These are phyloP conservation scores for Cyclotella baltica DNA, from an alignment of 108 stramenopile species.

Conservation along the genomic window DNA sequence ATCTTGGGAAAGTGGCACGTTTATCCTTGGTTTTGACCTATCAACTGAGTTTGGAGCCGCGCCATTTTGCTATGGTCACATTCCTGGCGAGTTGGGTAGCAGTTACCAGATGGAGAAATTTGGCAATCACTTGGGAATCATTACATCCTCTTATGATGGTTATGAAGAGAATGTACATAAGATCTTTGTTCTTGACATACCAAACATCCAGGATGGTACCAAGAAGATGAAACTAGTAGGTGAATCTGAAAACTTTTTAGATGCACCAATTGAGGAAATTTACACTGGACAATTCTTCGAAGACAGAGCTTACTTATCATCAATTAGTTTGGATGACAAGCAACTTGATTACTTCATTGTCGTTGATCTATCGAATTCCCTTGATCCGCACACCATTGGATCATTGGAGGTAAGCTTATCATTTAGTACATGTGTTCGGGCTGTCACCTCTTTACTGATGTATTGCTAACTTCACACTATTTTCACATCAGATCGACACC, in stretches of 20 bases:
- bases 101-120: slow-evolving; percentile 10
- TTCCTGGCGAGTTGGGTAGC: slow-evolving; percentile 4
- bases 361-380: background rate
- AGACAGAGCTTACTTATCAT: background rate
- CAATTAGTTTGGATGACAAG: background rate
- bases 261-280: too few relatives aligned
- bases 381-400: background rate
- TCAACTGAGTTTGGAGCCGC: background rate
- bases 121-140: background rate
- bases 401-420: background rate
- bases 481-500: background rate
- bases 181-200: slow-evolving; percentile 19
- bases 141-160: background rate
- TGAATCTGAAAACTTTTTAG: slow-evolving; percentile 6
- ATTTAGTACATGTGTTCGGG: background rate
- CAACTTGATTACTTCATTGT: background rate
- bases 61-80: slow-evolving; percentile 6
- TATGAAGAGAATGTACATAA: background rate
- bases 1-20: background rate
- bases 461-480: background rate
- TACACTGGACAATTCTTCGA: background rate
- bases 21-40: slow-evolving; percentile 13
- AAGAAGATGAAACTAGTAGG: background rate
- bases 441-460: background rate
- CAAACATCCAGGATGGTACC: background rate